These are phyloP conservation scores for Microbotryum lychnidis-dioicae DNA, from an alignment of 1,284 basidiomycete species.

Conservation along the genomic window DNA sequence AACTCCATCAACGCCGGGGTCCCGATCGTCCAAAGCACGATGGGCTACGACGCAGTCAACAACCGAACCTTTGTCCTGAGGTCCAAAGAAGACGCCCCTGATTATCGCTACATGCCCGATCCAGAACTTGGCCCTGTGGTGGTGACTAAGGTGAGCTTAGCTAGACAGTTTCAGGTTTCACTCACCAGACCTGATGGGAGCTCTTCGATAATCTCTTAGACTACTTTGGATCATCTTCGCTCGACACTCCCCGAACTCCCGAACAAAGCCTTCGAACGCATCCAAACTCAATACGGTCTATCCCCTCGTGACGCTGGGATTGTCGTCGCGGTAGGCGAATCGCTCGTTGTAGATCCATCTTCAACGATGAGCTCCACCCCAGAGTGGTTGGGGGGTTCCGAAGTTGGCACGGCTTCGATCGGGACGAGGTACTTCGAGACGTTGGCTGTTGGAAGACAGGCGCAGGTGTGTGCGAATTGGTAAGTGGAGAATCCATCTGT, in stretches of 20 bases:
- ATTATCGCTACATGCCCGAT: conserved; percentile 98
- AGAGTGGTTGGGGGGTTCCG: conserved; percentile 44
- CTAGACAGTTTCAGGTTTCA: background rate
- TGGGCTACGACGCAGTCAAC: conserved; percentile 76
- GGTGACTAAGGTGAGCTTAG: conserved; percentile 41
- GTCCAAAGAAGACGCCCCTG: conserved; percentile 85
- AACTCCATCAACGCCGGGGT: conserved; percentile 49
- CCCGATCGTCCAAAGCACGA: conserved; percentile 70
- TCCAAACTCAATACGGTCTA: conserved; percentile 53
- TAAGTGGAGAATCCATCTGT: conserved; percentile 40
- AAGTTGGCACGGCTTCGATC: conserved; percentile 49
- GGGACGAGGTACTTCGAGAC: conserved; percentile 68
- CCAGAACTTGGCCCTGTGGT: conserved; percentile 75
- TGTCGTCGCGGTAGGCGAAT: conserved; percentile 41
- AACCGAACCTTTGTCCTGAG: conserved; percentile 74
- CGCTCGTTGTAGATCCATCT: conserved; percentile 45
- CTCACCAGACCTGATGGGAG: too few species aligned
- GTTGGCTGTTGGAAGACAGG: conserved; percentile 52
- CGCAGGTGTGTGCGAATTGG: conserved; percentile 78
- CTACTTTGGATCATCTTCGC: conserved; percentile 41
- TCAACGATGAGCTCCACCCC: conserved; percentile 45
- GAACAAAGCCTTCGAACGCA: conserved; percentile 53
- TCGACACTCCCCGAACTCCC: conserved; percentile 69
- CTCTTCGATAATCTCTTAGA: too few species aligned
- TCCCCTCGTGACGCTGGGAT: conserved; percentile 61